Evolutionary conservation across 768 basidiomycete species (phyloP), one percentile per base, ranked within the genome.

Genomic region (Mycena vitilis): DNA sequence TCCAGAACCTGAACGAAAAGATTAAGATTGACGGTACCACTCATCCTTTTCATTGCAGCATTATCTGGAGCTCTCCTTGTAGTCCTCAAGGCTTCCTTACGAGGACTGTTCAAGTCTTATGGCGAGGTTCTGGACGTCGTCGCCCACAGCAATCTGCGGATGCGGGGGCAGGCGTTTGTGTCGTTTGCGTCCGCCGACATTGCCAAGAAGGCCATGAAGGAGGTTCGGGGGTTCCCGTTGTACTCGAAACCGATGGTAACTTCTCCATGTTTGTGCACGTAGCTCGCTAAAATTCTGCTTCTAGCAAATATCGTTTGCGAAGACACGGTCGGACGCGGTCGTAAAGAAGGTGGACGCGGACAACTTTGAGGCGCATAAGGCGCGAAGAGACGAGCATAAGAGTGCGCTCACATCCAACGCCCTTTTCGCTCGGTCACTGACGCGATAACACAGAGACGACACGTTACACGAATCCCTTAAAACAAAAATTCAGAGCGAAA

Each of bases 121-220:
- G 95, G 96, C 15, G 91, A 94, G 69, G 93, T 99, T 20, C 81
- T 98, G 34, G 95, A 97, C 76, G 95, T 99, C n/a, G 93, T 96
- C 22, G 96, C 96, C 12, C 98, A 99, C 79, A 81, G 85, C 60
- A 99, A 98, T 83, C 81, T 99, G 68, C 90, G 98, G 45, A 99
- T 99, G 98, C 87, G 98, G 45, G 98, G 98, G 18, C 98, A 99
- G 81, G 98, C 98, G 5, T 99, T 99, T 77, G 95, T 99, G 44
- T 95, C 94, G 44, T 98, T 99, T 78, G 86, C 86, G 64, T 89
- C 89, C 40, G 84, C 89, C 60, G 95, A 98, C 65, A 87, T 88
- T 65, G 98, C 98, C 42, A 85, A 86, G 75, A 93, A 91, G 79
- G 97, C 97, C 9, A 85, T 94, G 87, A 95, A 88, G 83, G 98